A percentile compares a stretch with the other conserved stretches of the same genome.
These are phyloP conservation scores for Zalerion maritima DNA, from an alignment of 495 filamentous ascomycete species.

Conservation along the genomic window DNA sequence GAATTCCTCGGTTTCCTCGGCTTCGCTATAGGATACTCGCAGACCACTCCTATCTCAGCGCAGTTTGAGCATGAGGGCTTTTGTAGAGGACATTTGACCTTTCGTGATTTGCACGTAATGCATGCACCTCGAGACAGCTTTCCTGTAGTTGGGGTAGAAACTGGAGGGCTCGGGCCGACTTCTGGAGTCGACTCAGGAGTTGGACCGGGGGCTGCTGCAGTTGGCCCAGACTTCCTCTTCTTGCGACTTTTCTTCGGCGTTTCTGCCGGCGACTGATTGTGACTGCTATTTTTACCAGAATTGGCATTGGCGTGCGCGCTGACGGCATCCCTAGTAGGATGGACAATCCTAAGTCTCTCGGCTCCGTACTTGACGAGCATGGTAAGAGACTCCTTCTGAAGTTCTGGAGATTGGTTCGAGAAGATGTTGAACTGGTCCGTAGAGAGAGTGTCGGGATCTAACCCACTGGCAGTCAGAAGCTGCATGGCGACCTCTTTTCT, in stretches of 20 bases:
- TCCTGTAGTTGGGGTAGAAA: constrained; percentile 11
- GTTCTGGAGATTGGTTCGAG: constrained; percentile 30
- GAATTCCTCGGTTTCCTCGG: constrained; percentile 10
- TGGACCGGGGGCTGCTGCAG: too few relatives aligned
- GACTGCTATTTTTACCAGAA: neutral
- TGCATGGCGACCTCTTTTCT: constrained; percentile 25
- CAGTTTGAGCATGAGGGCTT: constrained; percentile 26
- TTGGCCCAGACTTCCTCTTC: constrained; percentile 15
- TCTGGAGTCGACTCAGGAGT: too few relatives aligned
- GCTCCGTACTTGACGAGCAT: constrained; percentile 32
- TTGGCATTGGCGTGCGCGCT: constrained; percentile 4
- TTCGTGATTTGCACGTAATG: constrained; percentile 20
- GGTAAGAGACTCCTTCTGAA: constrained; percentile 28
- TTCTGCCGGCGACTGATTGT: constrained; percentile 1
- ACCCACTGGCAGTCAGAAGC: constrained; percentile 17
- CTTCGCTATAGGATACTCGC: constrained; percentile 21
- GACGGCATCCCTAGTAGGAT: constrained; percentile 22
- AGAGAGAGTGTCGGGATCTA: constrained; percentile 28
- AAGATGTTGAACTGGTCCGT: constrained; percentile 36
- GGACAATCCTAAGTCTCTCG: constrained; percentile 29
- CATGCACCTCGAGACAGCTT: constrained; percentile 22
- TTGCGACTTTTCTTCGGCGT: constrained; percentile 11
- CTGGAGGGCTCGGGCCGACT: constrained; percentile 12
- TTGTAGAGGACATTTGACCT: constrained; percentile 24
- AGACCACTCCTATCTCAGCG: constrained; percentile 11